A percentile compares a stretch with the other conserved stretches of the same genome.
These are phyloP conservation scores for Artemisia princeps DNA, from an alignment of 140 eudicot species.

Conservation along the genomic window DNA sequence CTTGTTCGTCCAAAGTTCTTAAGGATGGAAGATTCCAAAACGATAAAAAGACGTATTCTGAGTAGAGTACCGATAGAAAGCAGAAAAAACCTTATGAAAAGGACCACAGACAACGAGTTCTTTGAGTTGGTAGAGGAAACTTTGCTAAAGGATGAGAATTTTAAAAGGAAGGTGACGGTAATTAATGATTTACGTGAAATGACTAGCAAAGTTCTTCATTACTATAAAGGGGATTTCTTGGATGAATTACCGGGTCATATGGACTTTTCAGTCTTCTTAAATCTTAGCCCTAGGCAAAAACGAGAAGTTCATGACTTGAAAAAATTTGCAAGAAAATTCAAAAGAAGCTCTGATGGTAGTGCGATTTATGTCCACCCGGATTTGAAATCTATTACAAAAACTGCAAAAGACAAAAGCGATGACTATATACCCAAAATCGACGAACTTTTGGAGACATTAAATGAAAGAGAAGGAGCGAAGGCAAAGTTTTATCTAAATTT, in stretches of 20 bases:
- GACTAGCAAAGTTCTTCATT: conserved; percentile 77
- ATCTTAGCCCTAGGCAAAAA: conserved; percentile 51
- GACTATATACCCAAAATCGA: conserved; percentile 39
- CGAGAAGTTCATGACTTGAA: conserved; percentile 39
- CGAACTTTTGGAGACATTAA: conserved; percentile 37
- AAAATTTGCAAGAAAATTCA: conserved; percentile 43
- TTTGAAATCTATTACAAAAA: conserved; percentile 37
- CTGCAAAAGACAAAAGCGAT: conserved; percentile 36
- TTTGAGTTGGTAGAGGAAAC: conserved; percentile 70
- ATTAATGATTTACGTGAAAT: conserved; percentile 74
- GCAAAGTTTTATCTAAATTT: conserved; percentile 61
- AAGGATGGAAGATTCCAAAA: conserved; percentile 44
- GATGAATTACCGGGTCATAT: conserved; percentile 80
- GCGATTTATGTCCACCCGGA: conserved; percentile 75
- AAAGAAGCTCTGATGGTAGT: conserved; percentile 53
- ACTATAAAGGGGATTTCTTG: conserved; percentile 75
- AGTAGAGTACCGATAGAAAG: conserved; percentile 49
- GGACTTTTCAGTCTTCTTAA: conserved; percentile 64
- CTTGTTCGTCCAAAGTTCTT: conserved; percentile 84
- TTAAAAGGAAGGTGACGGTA: conserved; percentile 48
- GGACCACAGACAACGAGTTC: conserved; percentile 46
- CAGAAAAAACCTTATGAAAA: conserved; percentile 35
- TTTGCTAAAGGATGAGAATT: conserved; percentile 56
- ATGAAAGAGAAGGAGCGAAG: conserved; percentile 69
- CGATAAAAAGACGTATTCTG: conserved; percentile 60